Evolutionary conservation across 768 basidiomycete genomes (phyloP), one percentile per base, ranked within the genome.

Genomic region (Tricholoma hemisulphureum): DNA sequence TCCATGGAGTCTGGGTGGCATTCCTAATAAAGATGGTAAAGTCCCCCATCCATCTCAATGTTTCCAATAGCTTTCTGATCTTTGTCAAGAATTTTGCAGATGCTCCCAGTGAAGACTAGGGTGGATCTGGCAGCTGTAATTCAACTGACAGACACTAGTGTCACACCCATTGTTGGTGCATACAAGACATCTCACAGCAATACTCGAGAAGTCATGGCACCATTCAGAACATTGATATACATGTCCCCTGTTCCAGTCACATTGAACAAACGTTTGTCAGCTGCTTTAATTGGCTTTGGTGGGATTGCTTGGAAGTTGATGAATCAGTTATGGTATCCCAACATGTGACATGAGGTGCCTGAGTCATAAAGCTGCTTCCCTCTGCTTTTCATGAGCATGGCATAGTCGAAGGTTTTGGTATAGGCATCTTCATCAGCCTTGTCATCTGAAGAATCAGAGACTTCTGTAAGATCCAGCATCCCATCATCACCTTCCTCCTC

Each of bases 161-260:
- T 54, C 16, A 55, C 53, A 9, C 46, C 62, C 37, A 57, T 54
- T 6, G 58, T 28, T 10, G 57, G 60, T 16, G 60, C 57, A 55
- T 58, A 58, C 24, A 58, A 39, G n/a, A 58, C 57, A 26, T 52
- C 57, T n/a, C n/a, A n/a, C 3, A 41, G 39, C 39, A 41, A 20
- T 2, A 41, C 39, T 11, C 18, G n/a, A 11, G 39, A 41, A 20
- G 39, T 41, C 7, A 18, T 41, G 18, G 37, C 6, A 20, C 37
- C 37, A 39, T 39, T n/a, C n/a, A n/a, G n/a, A n/a, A n/a, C n/a
- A n/a, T 64, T 56, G 28, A 70, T 50, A 32, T 58, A 61, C 55
- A 70, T 60, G 51, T 63, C 62, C 7, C 67, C 67, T 29, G 58
- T 59, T 18, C 69, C 65, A 5, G 49, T 56, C 11, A 63, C 67